Evolutionary conservation across 805 yeast genomes (phyloP), one percentile per base, ranked within the genome.

Genomic region (Metschnikowia dekortorum): DNA sequence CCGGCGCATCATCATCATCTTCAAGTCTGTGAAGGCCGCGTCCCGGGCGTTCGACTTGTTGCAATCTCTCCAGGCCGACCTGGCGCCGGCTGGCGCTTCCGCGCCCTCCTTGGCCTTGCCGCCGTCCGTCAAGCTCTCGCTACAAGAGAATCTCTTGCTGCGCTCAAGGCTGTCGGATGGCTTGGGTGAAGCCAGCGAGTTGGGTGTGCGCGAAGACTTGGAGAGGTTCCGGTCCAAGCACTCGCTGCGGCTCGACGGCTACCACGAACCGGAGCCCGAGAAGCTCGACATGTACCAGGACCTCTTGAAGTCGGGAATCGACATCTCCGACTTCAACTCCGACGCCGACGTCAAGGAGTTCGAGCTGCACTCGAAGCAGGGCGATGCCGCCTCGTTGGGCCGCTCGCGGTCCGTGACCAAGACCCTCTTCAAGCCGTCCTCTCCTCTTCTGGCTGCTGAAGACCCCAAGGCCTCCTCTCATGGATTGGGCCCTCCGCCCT

Each of bases 111-210:
- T 55, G 18, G 26, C 41, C 7, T 49, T 56, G 46, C 61, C 60
- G 6, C 50, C 54, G 6, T 50, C 59, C 28, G 62, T 64, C 11
- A 68, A 68, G 47, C 50, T 72, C 5, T 54, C 68, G 6, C 59
- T 71, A 29, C 76, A 71, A 55, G 75, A 71, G 49, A 71, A 72
- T 52, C 63, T 73, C 29, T 56, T 73, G 37, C 57, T 59, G n/a
- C 52, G 68, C 46, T 66, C 71, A 5, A 68, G 66, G 46, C 68
- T 72, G 46, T 55, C 53, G 40, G 72, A 67, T 37, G 41, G 37
- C 5, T 31, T 60, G 33, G 56, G 42, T 3, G 62, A 61, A 10
- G 18, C 33, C 14, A 59, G 59, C 14, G 58, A 56, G 26, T 54
- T 67, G 38, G 53, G 54, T 8, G 66, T 64, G 1, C 48, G 58